Evolutionary conservation across 768 basidiomycete species (phyloP).

Genomic region (Exidia glandulosa): DNA sequence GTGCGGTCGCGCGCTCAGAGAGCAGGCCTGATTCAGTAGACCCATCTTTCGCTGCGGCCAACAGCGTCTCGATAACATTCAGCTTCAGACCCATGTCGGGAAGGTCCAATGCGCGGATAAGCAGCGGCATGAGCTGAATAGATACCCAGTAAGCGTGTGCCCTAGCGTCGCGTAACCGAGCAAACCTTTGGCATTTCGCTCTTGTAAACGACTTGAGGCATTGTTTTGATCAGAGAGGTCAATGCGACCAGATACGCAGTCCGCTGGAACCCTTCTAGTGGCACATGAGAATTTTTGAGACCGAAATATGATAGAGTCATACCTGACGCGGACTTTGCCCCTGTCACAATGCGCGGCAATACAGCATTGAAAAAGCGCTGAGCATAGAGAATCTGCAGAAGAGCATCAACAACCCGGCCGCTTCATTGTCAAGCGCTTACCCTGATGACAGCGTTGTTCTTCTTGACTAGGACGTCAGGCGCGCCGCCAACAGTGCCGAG

Average conservation of each 20-base stretch:
- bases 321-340: slow-evolving; percentile 49
- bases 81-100: slow-evolving; percentile 62
- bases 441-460: slow-evolving; percentile 66
- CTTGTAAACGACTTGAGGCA: slow-evolving; percentile 65
- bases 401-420: not conserved
- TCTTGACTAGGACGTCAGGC: slow-evolving; percentile 61
- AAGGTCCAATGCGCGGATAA: slow-evolving; percentile 75
- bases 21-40: slow-evolving; percentile 28
- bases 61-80: slow-evolving; percentile 72
- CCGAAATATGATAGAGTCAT: slow-evolving; percentile 13
- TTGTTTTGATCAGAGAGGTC: slow-evolving; percentile 64
- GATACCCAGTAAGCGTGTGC: not conserved
- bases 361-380: slow-evolving; percentile 66
- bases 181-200: slow-evolving; percentile 47
- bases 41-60: slow-evolving; percentile 53
- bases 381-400: slow-evolving; percentile 50
- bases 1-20: slow-evolving; percentile 56
- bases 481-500: slow-evolving; percentile 51
- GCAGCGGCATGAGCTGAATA: slow-evolving; percentile 71
- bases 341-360: slow-evolving; percentile 63
- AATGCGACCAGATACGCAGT: slow-evolving; percentile 74
- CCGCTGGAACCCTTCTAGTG: slow-evolving; percentile 43
- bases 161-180: slow-evolving; percentile 27
- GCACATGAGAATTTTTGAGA: too few relatives aligned
- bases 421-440: slow-evolving; percentile 32